These are phyloP conservation scores for Eruca vesicaria DNA, from an alignment of 441 rosid species.

Conservation along the genomic window DNA sequence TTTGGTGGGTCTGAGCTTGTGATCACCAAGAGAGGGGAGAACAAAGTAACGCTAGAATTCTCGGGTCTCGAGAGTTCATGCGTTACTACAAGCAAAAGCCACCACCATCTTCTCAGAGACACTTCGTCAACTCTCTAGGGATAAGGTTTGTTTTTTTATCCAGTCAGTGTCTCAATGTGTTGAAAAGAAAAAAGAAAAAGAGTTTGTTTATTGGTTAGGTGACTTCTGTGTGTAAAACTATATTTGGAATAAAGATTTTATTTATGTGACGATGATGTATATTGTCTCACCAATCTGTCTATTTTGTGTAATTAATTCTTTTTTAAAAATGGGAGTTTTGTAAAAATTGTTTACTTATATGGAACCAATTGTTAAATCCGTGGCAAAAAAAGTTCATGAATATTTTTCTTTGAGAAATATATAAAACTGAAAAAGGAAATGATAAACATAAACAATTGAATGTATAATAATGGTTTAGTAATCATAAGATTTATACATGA, in stretches of 20 bases:
- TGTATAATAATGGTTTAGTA: constrained; percentile 4
- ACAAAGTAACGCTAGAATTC: constrained; percentile 54
- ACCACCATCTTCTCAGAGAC: constrained; percentile 51
- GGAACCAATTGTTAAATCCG: no score
- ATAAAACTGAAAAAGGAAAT: not conserved
- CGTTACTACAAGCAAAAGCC: no score
- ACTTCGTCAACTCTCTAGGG: constrained; percentile 63
- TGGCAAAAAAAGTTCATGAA: no score
- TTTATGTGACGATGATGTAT: not conserved
- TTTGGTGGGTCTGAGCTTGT: constrained; percentile 88
- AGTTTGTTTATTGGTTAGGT: constrained; percentile 24
- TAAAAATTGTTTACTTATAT: no score
- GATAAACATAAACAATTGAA: not conserved
- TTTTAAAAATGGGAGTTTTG: no score
- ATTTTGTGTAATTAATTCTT: not conserved
- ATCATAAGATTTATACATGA: constrained; percentile 3
- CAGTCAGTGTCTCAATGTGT: no score
- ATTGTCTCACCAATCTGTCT: constrained; percentile 1
- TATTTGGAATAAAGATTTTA: not conserved
- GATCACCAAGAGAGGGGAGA: constrained; percentile 58
- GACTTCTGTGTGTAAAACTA: not conserved
- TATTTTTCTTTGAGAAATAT: no score
- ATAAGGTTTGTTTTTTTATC: constrained; percentile 58
- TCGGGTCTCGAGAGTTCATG: constrained; percentile 89
- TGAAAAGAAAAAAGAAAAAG: not conserved